These are phyloP conservation scores for Sistotremastrum suecicum DNA, from an alignment of 768 basidiomycete genomes.

Conservation along the genomic window DNA sequence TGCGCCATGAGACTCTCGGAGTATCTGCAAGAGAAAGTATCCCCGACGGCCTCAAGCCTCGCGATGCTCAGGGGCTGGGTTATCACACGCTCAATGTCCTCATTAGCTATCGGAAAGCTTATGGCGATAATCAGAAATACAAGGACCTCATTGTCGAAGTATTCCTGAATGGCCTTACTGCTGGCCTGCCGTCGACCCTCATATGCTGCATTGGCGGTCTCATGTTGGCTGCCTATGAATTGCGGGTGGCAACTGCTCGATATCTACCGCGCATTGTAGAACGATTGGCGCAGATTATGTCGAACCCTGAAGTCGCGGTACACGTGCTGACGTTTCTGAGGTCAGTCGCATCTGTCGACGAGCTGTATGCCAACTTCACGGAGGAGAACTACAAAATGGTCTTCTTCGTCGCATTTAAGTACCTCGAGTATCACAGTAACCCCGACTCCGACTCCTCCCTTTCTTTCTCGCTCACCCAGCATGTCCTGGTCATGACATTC, in stretches of 20 bases:
- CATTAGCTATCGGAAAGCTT: slow-evolving; percentile 72
- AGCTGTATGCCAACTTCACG: slow-evolving; percentile 80
- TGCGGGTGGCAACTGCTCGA: slow-evolving; percentile 69
- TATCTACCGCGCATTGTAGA: slow-evolving; percentile 68
- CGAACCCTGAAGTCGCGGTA: slow-evolving; percentile 83
- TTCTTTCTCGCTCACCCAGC: slow-evolving; percentile 82
- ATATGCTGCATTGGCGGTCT: slow-evolving; percentile 86
- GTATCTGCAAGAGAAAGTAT: slow-evolving; percentile 37
- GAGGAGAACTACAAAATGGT: slow-evolving; percentile 86
- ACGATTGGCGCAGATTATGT: slow-evolving; percentile 88
- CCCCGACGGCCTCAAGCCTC: slow-evolving; percentile 46
- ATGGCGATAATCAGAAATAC: slow-evolving; percentile 38
- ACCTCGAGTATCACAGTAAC: slow-evolving; percentile 81
- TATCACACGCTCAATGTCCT: slow-evolving; percentile 81
- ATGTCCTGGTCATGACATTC: slow-evolving; percentile 81
- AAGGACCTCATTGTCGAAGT: slow-evolving; percentile 62
- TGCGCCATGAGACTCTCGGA: slow-evolving; percentile 45
- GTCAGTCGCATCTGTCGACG: slow-evolving; percentile 68
- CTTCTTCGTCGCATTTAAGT: slow-evolving; percentile 87
- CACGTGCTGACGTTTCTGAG: slow-evolving; percentile 89
- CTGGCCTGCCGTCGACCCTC: slow-evolving; percentile 56
- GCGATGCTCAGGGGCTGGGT: slow-evolving; percentile 79
- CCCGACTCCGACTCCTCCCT: slow-evolving; percentile 40
- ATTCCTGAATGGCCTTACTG: slow-evolving; percentile 50
- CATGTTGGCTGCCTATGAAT: slow-evolving; percentile 75